These are phyloP conservation scores for Conoideocrella luteorostrata DNA, from an alignment of 2,329 filamentous ascomycete species.

Conservation along the genomic window DNA sequence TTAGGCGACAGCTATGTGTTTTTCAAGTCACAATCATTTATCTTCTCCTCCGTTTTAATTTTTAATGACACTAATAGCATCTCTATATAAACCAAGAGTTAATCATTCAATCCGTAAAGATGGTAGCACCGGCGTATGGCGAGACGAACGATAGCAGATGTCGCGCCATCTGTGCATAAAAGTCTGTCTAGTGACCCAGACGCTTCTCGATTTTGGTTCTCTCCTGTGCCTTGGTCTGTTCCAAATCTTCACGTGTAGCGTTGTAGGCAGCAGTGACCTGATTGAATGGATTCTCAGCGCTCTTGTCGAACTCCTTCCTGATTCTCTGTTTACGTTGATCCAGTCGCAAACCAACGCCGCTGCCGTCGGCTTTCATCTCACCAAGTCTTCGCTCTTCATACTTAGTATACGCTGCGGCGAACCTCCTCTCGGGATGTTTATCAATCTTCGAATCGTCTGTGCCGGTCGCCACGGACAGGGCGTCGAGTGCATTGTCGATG, in stretches of 20 bases:
- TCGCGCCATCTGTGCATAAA: too few species aligned
- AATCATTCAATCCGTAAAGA: conserved; percentile 3
- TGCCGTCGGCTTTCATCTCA: conserved; percentile 80
- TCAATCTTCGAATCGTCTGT: conserved; percentile 67
- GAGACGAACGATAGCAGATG: too few species aligned
- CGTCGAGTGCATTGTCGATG: conserved; percentile 91
- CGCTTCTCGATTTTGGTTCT: conserved; percentile 68
- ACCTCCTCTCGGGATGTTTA: conserved; percentile 79
- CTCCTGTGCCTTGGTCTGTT: conserved; percentile 58
- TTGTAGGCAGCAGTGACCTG: conserved; percentile 73
- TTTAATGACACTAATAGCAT: too few species aligned
- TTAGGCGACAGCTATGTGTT: too few species aligned
- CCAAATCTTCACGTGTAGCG: conserved; percentile 69
- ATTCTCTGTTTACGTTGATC: conserved; percentile 82
- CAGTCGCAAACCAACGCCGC: conserved; percentile 62
- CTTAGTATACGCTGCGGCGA: conserved; percentile 75
- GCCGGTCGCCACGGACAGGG: conserved; percentile 58
- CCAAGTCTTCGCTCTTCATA: conserved; percentile 75
- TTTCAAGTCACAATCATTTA: too few species aligned
- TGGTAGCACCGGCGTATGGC: too few species aligned
- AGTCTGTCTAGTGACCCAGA: conserved; percentile 37
- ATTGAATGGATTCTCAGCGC: conserved; percentile 92
- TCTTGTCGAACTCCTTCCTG: conserved; percentile 89
- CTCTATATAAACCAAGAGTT: too few species aligned
- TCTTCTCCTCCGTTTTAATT: too few species aligned